phyloP scores from a whole-genome alignment of 345 rosid genomes.

The Syzygium grande region DNA sequence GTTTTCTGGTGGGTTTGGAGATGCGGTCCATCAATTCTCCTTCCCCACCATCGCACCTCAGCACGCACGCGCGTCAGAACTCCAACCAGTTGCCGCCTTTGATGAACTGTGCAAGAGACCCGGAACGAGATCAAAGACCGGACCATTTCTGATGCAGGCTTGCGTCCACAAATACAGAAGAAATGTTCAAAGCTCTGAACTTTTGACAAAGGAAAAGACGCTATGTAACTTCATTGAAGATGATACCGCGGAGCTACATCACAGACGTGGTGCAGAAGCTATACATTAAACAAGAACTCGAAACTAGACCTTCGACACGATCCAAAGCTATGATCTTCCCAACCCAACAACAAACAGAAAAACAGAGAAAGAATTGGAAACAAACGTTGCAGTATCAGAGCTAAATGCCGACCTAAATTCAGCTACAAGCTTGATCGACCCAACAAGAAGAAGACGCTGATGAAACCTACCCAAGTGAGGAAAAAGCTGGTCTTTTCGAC shows the following conservation, averaged over 20 bases:
- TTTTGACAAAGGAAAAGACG: too few species aligned
- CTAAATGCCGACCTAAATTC: not conserved
- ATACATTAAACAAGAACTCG: not conserved
- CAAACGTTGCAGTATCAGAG: not conserved
- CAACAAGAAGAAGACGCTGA: not conserved
- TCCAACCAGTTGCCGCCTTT: not conserved
- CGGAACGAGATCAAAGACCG: not conserved
- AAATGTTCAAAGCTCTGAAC: too few species aligned
- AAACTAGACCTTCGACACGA: not conserved
- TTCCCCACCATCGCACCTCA: not conserved
- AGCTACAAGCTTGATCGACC: not conserved
- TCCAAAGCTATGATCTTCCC: not conserved
- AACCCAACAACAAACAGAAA: not conserved
- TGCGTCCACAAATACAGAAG: not conserved
- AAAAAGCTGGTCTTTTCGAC: not conserved
- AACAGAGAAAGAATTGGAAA: slow-evolving; percentile 7
- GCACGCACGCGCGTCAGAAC: not conserved
- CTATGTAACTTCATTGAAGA: not conserved
- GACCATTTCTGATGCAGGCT: not conserved
- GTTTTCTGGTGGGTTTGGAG: not conserved
- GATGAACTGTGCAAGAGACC: not conserved
- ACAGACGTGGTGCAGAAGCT: not conserved
- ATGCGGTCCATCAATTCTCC: not conserved
- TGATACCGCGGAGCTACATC: not conserved
- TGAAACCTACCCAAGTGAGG: not conserved